Percentiles rank a stretch among this genome's conserved stretches.
phyloP scores from a whole-genome alignment of 2,329 filamentous ascomycete species.

The Xylariomycetidae sp. region DNA sequence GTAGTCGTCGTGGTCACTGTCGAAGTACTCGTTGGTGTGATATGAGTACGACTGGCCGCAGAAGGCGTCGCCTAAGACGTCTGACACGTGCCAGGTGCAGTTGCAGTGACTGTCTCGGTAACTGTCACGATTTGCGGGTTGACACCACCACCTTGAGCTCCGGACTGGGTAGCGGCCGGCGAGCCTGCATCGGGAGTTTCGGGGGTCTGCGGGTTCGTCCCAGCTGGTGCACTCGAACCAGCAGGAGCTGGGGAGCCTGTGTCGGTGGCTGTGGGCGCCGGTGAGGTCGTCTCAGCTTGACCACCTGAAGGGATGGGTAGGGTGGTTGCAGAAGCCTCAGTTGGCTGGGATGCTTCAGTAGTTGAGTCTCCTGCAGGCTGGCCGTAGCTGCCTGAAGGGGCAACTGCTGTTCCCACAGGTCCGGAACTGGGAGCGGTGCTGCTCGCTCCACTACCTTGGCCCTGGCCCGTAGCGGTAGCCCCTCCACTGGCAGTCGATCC shows the following conservation, averaged over 20 bases:
- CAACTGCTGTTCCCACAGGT: slow-evolving; percentile 6
- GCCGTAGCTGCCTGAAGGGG: slow-evolving; percentile 16
- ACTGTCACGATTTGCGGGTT: slow-evolving; percentile 20
- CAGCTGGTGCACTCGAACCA: neutral
- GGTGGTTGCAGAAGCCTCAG: slow-evolving; percentile 9
- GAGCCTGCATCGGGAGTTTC: no score
- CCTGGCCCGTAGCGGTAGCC: neutral
- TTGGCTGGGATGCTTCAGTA: slow-evolving; percentile 2
- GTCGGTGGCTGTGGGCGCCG: no score
- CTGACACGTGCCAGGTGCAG: slow-evolving; percentile 20
- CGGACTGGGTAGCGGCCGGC: slow-evolving; percentile 4
- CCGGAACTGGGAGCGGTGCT: slow-evolving; percentile 2
- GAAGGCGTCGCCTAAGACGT: slow-evolving; percentile 16
- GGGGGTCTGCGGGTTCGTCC: slow-evolving; percentile 2
- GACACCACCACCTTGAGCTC: slow-evolving; percentile 6
- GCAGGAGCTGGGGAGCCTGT: no score
- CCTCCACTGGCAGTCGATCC: neutral
- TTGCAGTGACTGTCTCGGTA: slow-evolving; percentile 24
- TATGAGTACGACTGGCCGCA: slow-evolving; percentile 6
- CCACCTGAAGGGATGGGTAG: slow-evolving; percentile 10
- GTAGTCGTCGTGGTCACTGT: slow-evolving; percentile 9
- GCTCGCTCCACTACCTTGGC: slow-evolving; percentile 4
- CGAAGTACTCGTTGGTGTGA: slow-evolving; percentile 10
- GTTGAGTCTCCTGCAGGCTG: slow-evolving; percentile 16
- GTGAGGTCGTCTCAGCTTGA: no score